phyloP scores from a whole-genome alignment of 1,139 yeast genomes.

The Lodderomyces margitis region DNA sequence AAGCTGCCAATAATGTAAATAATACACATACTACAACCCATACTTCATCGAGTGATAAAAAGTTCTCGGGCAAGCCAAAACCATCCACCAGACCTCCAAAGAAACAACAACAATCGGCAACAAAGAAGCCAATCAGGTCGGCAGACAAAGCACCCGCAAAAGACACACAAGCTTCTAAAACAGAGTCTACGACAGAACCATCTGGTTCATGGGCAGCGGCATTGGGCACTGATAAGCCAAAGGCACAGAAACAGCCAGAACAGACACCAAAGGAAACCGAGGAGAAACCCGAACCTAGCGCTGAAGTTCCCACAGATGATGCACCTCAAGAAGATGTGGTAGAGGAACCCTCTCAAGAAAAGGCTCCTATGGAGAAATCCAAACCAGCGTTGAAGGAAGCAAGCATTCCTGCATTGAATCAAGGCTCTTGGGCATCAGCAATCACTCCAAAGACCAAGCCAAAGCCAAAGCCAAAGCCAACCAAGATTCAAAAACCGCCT shows the following conservation, averaged over 20 bases:
- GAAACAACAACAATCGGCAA: conserved; percentile 6
- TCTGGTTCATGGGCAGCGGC: conserved; percentile 54
- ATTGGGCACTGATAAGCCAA: conserved; percentile 39
- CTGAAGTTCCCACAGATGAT: conserved; percentile 7
- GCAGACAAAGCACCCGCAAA: background rate
- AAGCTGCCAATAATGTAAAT: conserved; percentile 10
- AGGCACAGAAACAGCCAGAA: conserved; percentile 13
- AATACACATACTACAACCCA: conserved; percentile 6
- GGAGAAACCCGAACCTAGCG: background rate
- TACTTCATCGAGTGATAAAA: conserved; percentile 7
- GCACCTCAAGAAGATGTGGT: conserved; percentile 3
- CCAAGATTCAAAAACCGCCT: conserved; percentile 10
- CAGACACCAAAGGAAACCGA: conserved; percentile 8
- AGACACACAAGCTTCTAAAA: conserved; percentile 5
- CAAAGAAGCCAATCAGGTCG: conserved; percentile 7
- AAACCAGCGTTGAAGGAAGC: conserved; percentile 31
- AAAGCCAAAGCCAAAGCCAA: conserved; percentile 21
- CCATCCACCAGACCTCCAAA: conserved; percentile 12
- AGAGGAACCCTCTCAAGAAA: conserved; percentile 5
- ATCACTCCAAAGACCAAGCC: conserved; percentile 54
- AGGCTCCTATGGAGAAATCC: conserved; percentile 14
- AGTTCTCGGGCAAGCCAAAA: conserved; percentile 10
- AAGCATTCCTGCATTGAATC: conserved; percentile 30
- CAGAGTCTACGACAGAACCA: conserved; percentile 18
- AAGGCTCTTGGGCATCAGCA: conserved; percentile 58